Base-by-base conservation (phyloP, 257 asterid genomes). In the Solanum habrochaites region DNA sequence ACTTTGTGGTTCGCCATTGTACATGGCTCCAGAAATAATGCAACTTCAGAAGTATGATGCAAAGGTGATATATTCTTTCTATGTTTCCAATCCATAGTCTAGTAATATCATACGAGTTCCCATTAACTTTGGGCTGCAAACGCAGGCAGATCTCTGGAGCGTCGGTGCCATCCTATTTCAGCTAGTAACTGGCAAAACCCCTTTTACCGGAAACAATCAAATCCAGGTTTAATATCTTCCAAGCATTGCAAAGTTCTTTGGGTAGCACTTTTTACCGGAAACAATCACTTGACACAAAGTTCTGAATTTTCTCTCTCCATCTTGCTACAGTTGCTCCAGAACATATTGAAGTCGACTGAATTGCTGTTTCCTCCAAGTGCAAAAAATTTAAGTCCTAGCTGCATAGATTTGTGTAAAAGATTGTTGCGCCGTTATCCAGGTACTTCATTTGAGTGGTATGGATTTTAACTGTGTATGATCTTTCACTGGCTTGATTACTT, bases 1-100 rank as follows among this genome's bases (percentile, higher is more conserved):
- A 86, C 85, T 96, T 27, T 96, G 99, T 88, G 98, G 99, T 89
- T 96, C 99, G 56, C 99, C 99, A 35, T 89, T 96, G 69, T 96
- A 96, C 93, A 96, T 96, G 99, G 99, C 99, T 91, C 99, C 98
- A 29, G 99, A 96, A 90, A 93, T 96, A 90, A 94, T 96, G 99
- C 98, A 92, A 91, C 92, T 85, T 77, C 93, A 91, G 89, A 94
- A 93, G 91, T 95, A 96, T 87, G 99, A 96, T 85, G 98, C 99
- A 70, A 96, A 96, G 98, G 99, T 95, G 93, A 87, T 88, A 86
- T 88, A 86, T 32, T 83, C 56, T 69, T 75, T 40, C 85, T 75
- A 83, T 78, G 72, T 66, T 80, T 74, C 60, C 49, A 69, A 69
- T 87, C 60, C 87, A 49, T 35, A 74, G 62, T 89, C 80, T 74